Conservation (phyloP, 2,329 filamentous ascomycete species). For the Cyanodermella asteris region DNA sequence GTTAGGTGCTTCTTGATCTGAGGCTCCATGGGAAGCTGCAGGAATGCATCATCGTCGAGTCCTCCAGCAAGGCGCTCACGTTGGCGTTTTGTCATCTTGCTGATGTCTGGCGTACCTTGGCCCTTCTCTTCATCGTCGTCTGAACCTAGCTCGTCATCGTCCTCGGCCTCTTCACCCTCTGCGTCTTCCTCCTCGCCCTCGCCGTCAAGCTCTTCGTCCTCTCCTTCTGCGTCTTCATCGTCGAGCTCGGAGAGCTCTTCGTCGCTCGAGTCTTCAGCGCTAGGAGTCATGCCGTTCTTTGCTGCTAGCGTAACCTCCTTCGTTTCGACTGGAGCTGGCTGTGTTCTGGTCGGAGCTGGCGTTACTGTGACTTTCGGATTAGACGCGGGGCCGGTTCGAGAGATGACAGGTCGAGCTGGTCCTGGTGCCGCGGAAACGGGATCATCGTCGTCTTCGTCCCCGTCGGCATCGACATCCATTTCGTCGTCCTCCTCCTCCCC, state of each 20-base stretch:
- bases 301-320: slow-evolving; percentile 26
- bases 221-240: slow-evolving; percentile 26
- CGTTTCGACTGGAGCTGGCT: slow-evolving; percentile 22
- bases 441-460: slow-evolving; percentile 22
- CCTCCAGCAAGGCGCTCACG: slow-evolving; percentile 33
- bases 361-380: slow-evolving; percentile 16
- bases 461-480: slow-evolving; percentile 13
- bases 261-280: too few relatives aligned
- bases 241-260: slow-evolving; percentile 24
- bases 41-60: slow-evolving; percentile 20
- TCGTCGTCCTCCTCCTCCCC: slow-evolving; percentile 8
- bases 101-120: slow-evolving; percentile 37
- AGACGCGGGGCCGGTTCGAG: slow-evolving; percentile 12
- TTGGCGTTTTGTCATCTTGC: slow-evolving; percentile 47
- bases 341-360: slow-evolving; percentile 14
- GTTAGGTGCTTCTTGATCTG: slow-evolving; percentile 52
- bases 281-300: slow-evolving; percentile 30
- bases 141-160: slow-evolving; percentile 16
- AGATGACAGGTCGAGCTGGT: slow-evolving; percentile 16
- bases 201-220: slow-evolving; percentile 15
- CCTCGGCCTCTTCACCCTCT: slow-evolving; percentile 16
- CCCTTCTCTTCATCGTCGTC: slow-evolving; percentile 16
- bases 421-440: slow-evolving; percentile 15
- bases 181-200: slow-evolving; percentile 18
- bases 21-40: slow-evolving; percentile 40